Evolutionary conservation across 225 moss, liverwort and hornwort species (phyloP), one percentile per base, ranked within the genome.

Genomic region (Marchantia paleacea): DNA sequence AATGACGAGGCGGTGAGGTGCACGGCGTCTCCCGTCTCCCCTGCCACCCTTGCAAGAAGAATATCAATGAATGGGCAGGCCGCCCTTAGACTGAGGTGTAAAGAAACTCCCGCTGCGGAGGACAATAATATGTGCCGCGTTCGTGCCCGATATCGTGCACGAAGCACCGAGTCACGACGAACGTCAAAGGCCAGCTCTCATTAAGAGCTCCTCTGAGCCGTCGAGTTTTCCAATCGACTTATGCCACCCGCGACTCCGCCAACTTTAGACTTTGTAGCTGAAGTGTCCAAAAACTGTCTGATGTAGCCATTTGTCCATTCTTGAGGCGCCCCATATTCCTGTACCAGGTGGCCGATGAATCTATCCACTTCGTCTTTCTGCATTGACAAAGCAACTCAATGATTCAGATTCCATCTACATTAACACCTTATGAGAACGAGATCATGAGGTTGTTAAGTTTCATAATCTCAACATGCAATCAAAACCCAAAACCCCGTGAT

Each of bases 261-360:
- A 55, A 81, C 77, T 73, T 64, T 84, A 15, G 70, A 71, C 73
- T 84, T 87, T 55, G 84, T 75, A 55, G 85, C 85, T 22, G 87
- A 85, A n/a, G 80, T 82, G 54, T 83, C 80, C 76, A 88, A 60
- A 25, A 88, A 80, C 73, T 85, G 84, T 63, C 75, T 80, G 69
- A 88, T 75, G 50, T 88, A 85, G 24, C 81, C 85, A 8, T 63
- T 55, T 31, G 85, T 81, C 87, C 87, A 88, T 26, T 73, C 81
- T 12, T 82, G 85, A 10, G 88, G 90, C 49, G 83, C 86, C 61
- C 91, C 90, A 51, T 85, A 82, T 62, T 91, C 89, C 68, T 89
- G 83, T 54, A 90, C 91, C 82, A 88, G 80, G 48, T 91, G 86
- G 12, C 88, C 88, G 24, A 84, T 75, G 28, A 86, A 79, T 71